phyloP scores from a whole-genome alignment of 495 filamentous ascomycete species.

The Xylaria venustula region DNA sequence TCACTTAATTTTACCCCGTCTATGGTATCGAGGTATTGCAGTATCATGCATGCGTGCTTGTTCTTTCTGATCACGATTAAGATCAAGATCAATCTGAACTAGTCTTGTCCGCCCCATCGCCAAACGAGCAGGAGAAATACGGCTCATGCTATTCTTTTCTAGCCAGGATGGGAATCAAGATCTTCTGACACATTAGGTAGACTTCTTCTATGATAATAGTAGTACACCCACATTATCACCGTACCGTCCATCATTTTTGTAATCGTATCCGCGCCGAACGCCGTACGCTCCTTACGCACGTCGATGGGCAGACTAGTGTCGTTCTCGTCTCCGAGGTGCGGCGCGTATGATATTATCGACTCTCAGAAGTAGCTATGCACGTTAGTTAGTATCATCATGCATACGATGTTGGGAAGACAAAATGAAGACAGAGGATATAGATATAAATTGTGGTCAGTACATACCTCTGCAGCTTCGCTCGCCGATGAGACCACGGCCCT shows the following conservation, averaged over 20 bases:
- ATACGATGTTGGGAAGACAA: not conserved
- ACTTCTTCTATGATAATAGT: not conserved
- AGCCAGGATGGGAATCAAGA: no score
- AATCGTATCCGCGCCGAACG: not conserved
- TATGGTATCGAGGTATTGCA: no score
- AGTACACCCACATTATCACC: not conserved
- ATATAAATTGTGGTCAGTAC: slow-evolving; percentile 18
- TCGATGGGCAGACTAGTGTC: slow-evolving; percentile 29
- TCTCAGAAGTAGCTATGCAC: slow-evolving; percentile 65
- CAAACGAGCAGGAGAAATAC: no score
- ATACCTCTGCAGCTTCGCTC: slow-evolving; percentile 93
- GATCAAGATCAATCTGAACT: no score
- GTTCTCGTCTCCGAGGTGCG: slow-evolving; percentile 71
- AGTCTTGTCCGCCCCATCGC: no score
- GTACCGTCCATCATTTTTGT: not conserved
- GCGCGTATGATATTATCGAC: slow-evolving; percentile 86
- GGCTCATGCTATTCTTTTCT: no score
- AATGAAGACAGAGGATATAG: not conserved
- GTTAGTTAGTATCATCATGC: slow-evolving; percentile 3
- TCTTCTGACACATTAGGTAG: no score
- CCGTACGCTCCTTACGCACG: not conserved
- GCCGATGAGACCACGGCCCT: slow-evolving; percentile 92
- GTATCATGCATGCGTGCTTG: no score
- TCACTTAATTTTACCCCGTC: no score
- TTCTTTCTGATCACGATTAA: no score